These are phyloP conservation scores for Russula dissimulans DNA, from an alignment of 768 basidiomycete species.

Conservation along the genomic window DNA sequence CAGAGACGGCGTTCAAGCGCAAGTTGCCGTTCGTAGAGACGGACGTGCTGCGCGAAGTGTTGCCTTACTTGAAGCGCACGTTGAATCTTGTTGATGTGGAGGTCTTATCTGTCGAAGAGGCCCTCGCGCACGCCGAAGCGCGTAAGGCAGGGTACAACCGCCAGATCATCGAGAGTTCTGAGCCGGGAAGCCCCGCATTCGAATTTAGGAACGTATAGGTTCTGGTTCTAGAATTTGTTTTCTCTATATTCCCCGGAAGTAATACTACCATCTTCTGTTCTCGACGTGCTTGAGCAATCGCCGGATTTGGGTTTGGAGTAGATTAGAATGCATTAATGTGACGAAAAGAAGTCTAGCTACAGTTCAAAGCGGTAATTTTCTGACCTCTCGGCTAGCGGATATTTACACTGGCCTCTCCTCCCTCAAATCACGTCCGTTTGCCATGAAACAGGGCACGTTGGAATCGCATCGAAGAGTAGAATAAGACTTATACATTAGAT, in stretches of 20 bases:
- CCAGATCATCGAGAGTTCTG: constrained; percentile 70
- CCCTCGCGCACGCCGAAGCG: constrained; percentile 38
- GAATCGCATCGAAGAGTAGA: no score
- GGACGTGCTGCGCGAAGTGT: constrained; percentile 56
- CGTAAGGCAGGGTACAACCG: constrained; percentile 48
- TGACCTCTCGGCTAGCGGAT: no score
- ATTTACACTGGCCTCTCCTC: no score
- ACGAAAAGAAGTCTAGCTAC: no score
- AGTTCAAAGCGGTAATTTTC: no score
- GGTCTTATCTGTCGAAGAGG: constrained; percentile 61
- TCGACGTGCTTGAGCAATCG: no score
- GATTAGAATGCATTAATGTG: no score
- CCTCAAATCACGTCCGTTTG: no score
- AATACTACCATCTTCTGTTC: neutral
- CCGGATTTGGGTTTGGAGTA: no score
- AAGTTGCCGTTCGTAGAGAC: constrained; percentile 76
- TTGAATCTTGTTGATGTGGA: constrained; percentile 63
- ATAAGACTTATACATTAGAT: no score
- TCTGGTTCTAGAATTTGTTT: neutral
- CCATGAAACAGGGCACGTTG: no score
- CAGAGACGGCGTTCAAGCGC: constrained; percentile 72
- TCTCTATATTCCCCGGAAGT: neutral
- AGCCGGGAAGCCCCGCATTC: constrained; percentile 80
- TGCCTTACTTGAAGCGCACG: constrained; percentile 75
- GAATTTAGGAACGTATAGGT: constrained; percentile 70